Evolutionary conservation across 352 stramenopile genomes (phyloP).

Genomic region (Pilasporangium apinafurcum): DNA sequence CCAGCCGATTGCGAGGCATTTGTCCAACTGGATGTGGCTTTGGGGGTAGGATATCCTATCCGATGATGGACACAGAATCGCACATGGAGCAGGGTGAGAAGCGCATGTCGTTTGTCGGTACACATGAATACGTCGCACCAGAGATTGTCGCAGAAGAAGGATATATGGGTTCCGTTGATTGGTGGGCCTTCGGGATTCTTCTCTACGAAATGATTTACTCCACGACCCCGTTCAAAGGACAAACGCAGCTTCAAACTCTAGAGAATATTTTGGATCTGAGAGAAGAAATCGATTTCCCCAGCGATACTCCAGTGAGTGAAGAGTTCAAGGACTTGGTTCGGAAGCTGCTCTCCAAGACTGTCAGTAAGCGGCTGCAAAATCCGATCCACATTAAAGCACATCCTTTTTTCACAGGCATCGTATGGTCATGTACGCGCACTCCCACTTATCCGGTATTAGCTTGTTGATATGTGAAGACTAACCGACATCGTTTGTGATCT

Average conservation of each 20-base stretch:
- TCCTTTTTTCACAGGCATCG: constrained; percentile 86
- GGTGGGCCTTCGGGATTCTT: constrained; percentile 60
- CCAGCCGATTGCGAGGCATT: neutral
- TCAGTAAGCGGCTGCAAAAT: constrained; percentile 76
- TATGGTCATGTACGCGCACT: constrained; percentile 76
- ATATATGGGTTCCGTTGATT: constrained; percentile 56
- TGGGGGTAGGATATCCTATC: constrained; percentile 14
- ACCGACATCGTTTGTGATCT: neutral
- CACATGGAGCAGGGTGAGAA: constrained; percentile 32
- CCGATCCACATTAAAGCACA: constrained; percentile 90
- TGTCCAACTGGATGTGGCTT: constrained; percentile 14
- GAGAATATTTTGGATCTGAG: constrained; percentile 40
- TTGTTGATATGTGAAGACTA: neutral
- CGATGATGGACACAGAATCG: constrained; percentile 44
- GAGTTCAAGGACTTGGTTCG: constrained; percentile 75
- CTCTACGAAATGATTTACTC: constrained; percentile 59
- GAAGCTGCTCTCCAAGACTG: constrained; percentile 21
- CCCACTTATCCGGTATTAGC: neutral
- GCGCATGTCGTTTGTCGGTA: constrained; percentile 46
- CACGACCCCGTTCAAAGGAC: constrained; percentile 40
- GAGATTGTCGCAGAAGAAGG: constrained; percentile 57
- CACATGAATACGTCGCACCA: constrained; percentile 57
- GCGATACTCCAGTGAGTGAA: constrained; percentile 45
- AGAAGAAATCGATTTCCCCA: constrained; percentile 41
- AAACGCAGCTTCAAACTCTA: constrained; percentile 33